phyloP scores from a whole-genome alignment of 2,329 filamentous ascomycete species.

The Colletotrichum tropicale region DNA sequence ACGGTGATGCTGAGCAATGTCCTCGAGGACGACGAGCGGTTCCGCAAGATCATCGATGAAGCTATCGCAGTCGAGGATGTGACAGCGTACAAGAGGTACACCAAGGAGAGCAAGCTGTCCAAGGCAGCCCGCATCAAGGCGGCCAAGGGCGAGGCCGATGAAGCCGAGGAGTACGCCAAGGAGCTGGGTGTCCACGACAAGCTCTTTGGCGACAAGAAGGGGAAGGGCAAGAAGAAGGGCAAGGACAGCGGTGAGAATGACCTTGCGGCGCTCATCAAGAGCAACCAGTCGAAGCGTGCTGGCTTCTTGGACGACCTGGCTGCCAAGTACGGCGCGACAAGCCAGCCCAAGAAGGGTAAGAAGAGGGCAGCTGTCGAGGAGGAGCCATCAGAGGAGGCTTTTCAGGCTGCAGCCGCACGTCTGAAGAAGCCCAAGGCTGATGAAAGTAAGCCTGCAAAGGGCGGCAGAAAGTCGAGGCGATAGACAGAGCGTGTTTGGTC shows the following conservation, averaged over 20 bases:
- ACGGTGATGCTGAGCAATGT: slow-evolving; percentile 86
- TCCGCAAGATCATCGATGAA: slow-evolving; percentile 78
- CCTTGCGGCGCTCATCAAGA: slow-evolving; percentile 77
- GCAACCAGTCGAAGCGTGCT: slow-evolving; percentile 68
- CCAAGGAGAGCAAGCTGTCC: slow-evolving; percentile 72
- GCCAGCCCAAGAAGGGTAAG: slow-evolving; percentile 54
- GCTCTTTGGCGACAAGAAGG: slow-evolving; percentile 57
- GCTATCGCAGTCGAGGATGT: slow-evolving; percentile 77
- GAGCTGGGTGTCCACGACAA: slow-evolving; percentile 77
- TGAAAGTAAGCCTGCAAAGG: slow-evolving; percentile 7
- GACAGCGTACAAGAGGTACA: slow-evolving; percentile 70
- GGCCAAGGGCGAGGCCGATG: slow-evolving; percentile 70
- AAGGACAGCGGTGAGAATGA: slow-evolving; percentile 52
- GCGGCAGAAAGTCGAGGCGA: not conserved
- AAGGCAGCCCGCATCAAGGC: slow-evolving; percentile 62
- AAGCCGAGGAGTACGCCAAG: slow-evolving; percentile 78
- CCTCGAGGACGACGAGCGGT: slow-evolving; percentile 83
- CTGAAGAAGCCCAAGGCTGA: slow-evolving; percentile 41
- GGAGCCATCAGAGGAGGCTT: slow-evolving; percentile 65
- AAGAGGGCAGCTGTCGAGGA: slow-evolving; percentile 66
- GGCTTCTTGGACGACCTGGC: slow-evolving; percentile 76
- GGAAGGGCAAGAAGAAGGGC: slow-evolving; percentile 38
- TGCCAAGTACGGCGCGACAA: slow-evolving; percentile 70
- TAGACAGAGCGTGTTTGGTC: not conserved
- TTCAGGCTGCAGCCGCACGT: slow-evolving; percentile 60